These are phyloP conservation scores for Lentinula raphanica DNA, from an alignment of 768 basidiomycete species.

Conservation along the genomic window DNA sequence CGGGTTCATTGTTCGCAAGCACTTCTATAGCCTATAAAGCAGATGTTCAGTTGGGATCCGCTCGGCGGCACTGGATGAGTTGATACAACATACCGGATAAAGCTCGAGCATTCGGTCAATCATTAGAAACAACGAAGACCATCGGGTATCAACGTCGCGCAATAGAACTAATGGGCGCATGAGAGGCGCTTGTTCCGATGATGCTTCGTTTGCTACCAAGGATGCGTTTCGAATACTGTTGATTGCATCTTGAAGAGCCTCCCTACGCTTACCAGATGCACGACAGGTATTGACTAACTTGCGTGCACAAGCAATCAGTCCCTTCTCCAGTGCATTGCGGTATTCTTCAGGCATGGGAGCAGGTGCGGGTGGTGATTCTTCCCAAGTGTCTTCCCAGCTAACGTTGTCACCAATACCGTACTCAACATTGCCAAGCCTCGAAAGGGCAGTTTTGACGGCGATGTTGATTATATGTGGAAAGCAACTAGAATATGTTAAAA, in stretches of 20 bases:
- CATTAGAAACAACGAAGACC: slow-evolving; percentile 31
- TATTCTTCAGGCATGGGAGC: slow-evolving; percentile 4
- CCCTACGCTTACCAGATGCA: slow-evolving; percentile 24
- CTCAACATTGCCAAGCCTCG: slow-evolving; percentile 9
- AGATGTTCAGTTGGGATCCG: too few relatives aligned
- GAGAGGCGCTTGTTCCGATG: too few relatives aligned
- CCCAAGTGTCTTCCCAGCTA: background rate
- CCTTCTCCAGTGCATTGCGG: slow-evolving; percentile 15
- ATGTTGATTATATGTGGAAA: slow-evolving; percentile 26
- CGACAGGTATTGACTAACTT: slow-evolving; percentile 25
- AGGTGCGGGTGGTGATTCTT: background rate
- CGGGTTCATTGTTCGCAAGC: too few relatives aligned
- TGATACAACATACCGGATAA: slow-evolving; percentile 23
- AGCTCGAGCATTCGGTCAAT: too few relatives aligned
- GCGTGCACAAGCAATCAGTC: slow-evolving; percentile 20
- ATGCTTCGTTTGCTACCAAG: background rate
- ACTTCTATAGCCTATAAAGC: too few relatives aligned
- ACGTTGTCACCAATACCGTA: slow-evolving; percentile 2
- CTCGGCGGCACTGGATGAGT: too few relatives aligned
- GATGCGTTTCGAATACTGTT: slow-evolving; percentile 6
- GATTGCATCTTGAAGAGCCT: slow-evolving; percentile 21
- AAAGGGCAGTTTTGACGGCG: slow-evolving; percentile 16
- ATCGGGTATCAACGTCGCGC: slow-evolving; percentile 27
- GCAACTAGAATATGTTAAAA: slow-evolving; percentile 12
- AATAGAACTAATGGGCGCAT: slow-evolving; percentile 21